Conservation (phyloP, 345 rosid species). For the Triadica sebifera region DNA sequence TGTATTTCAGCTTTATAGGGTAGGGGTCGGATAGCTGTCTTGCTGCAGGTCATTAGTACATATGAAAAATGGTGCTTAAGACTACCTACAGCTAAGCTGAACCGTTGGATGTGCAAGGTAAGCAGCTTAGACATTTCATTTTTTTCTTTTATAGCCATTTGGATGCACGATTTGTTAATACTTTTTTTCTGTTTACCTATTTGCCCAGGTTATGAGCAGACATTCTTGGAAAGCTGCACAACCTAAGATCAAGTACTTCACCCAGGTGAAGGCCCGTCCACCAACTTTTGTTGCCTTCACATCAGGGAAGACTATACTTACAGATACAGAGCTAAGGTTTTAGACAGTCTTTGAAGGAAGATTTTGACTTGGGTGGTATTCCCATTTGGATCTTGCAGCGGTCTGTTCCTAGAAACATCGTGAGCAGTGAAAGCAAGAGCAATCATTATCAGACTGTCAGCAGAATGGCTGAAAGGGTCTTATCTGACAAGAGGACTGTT, state of each 20-base stretch:
- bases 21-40: slow-evolving; percentile 67
- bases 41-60: slow-evolving; percentile 67
- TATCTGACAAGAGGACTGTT: slow-evolving; percentile 56
- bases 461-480: slow-evolving; percentile 35
- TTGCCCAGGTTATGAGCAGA: slow-evolving; percentile 73
- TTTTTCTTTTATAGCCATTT: not conserved
- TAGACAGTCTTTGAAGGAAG: slow-evolving; percentile 83
- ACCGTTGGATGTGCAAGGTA: slow-evolving; percentile 91
- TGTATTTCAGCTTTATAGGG: slow-evolving; percentile 84
- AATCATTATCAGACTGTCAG: slow-evolving; percentile 16
- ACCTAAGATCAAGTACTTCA: slow-evolving; percentile 88
- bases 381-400: slow-evolving; percentile 90
- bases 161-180: not conserved
- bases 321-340: slow-evolving; percentile 75
- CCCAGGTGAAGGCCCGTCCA: slow-evolving; percentile 98
- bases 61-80: slow-evolving; percentile 89
- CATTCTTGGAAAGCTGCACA: slow-evolving; percentile 96
- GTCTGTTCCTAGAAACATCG: slow-evolving; percentile 30
- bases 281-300: slow-evolving; percentile 91
- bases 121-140: slow-evolving; percentile 11
- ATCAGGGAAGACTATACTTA: slow-evolving; percentile 58
- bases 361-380: slow-evolving; percentile 86
- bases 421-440: slow-evolving; percentile 28
- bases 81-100: slow-evolving; percentile 79
- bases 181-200: not conserved